Conservation (phyloP, 176 grass and related monocot species). For the Microstegium vimineum region DNA sequence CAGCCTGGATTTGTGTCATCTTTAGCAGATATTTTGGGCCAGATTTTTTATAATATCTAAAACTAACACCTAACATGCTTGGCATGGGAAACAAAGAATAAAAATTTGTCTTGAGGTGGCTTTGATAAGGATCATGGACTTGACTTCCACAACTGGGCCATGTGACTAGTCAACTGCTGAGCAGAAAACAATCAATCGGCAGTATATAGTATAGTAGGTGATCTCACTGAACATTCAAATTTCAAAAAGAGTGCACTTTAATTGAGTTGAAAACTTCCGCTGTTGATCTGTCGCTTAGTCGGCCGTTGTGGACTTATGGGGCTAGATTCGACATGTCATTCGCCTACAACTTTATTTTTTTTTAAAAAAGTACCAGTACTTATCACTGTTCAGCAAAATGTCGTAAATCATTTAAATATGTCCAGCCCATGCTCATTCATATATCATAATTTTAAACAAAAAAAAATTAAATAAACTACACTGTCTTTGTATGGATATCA, state of each 20-base stretch:
- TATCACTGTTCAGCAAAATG: neutral
- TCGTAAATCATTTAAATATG: neutral
- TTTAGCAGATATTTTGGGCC: neutral
- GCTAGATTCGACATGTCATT: too few relatives aligned
- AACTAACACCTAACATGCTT: neutral
- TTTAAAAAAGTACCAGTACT: neutral
- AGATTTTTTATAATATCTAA: neutral
- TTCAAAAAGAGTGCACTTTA: constrained; percentile 16
- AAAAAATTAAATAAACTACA: too few relatives aligned
- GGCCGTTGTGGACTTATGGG: too few relatives aligned
- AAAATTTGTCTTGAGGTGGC: constrained; percentile 7
- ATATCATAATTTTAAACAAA: too few relatives aligned
- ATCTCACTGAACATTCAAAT: constrained; percentile 8
- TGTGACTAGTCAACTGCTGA: constrained; percentile 36
- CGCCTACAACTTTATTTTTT: neutral
- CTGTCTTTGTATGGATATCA: too few relatives aligned
- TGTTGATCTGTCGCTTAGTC: neutral
- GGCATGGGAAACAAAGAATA: neutral
- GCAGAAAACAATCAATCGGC: neutral
- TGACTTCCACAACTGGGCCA: constrained; percentile 22
- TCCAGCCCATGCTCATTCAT: too few relatives aligned
- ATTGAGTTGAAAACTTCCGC: constrained; percentile 7
- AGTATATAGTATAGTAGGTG: too few relatives aligned
- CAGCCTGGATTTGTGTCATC: neutral
- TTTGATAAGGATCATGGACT: constrained; percentile 2